Percentiles rank a stretch among this genome's conserved stretches.
These are phyloP conservation scores for Acanthamoeba quina DNA, from an alignment of 208 protist species.

Conservation along the genomic window DNA sequence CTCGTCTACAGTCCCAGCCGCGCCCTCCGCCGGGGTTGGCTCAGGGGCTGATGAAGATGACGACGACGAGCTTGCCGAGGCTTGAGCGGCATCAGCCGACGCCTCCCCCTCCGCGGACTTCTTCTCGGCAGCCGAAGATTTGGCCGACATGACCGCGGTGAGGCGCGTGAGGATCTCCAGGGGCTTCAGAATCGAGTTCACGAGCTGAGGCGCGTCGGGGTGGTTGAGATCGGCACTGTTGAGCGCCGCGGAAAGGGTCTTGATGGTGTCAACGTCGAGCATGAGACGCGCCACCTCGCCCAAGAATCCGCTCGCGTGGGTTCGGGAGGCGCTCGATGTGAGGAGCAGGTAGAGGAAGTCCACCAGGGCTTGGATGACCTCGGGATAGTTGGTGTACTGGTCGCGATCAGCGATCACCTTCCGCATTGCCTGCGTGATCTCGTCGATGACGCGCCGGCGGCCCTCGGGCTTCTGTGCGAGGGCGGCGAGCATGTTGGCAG, in stretches of 20 bases:
- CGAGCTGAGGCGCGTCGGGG: constrained; percentile 50
- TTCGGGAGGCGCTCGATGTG: constrained; percentile 36
- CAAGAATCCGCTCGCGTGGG: constrained; percentile 57
- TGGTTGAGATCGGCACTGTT: constrained; percentile 68
- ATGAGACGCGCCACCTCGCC: constrained; percentile 52
- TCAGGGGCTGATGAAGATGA: neutral
- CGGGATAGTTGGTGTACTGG: constrained; percentile 44
- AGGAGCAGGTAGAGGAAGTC: constrained; percentile 70
- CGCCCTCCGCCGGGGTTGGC: neutral
- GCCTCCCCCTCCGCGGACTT: neutral
- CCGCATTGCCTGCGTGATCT: constrained; percentile 59
- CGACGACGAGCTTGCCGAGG: neutral
- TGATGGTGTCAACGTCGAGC: constrained; percentile 68
- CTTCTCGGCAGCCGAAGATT: neutral
- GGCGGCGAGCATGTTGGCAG: constrained; percentile 50
- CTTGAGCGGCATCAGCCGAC: neutral
- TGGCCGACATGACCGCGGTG: constrained; percentile 63
- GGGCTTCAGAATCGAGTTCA: constrained; percentile 53
- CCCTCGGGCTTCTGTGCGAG: constrained; percentile 66
- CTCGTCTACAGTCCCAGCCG: neutral
- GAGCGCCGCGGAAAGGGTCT: constrained; percentile 41
- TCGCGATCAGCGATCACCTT: neutral
- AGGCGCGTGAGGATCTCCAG: constrained; percentile 66
- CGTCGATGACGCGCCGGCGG: constrained; percentile 34
- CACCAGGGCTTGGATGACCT: constrained; percentile 62